Evolutionary conservation across 345 rosid species (phyloP).

Genomic region (Geranium brycei): DNA sequence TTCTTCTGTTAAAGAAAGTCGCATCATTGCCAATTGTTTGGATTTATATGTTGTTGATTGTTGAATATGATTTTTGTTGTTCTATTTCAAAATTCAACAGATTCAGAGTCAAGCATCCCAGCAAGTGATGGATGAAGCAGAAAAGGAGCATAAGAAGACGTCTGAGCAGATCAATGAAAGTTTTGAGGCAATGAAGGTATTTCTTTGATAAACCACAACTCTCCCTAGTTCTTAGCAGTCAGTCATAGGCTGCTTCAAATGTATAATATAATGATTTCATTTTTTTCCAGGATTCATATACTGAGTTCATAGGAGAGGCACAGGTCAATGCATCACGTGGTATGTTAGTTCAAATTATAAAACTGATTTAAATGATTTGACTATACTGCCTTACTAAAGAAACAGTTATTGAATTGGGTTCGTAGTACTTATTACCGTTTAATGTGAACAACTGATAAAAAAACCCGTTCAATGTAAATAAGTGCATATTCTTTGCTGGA

Average conservation of each 20-base stretch:
- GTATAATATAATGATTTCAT: neutral
- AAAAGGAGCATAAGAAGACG: constrained; percentile 36
- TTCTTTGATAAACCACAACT: neutral
- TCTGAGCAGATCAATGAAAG: constrained; percentile 25
- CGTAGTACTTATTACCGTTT: neutral
- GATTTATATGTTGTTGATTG: neutral
- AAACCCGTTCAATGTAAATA: neutral
- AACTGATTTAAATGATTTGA: neutral
- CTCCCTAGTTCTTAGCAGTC: neutral
- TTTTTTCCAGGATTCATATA: constrained; percentile 26
- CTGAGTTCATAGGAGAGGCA: constrained; percentile 31
- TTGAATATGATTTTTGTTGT: neutral
- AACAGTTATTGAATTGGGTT: neutral
- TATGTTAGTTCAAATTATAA: constrained; percentile 4
- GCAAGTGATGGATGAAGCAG: constrained; percentile 34
- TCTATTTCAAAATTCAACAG: constrained; percentile 15
- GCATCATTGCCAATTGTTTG: neutral
- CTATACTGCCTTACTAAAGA: neutral
- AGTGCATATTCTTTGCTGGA: neutral
- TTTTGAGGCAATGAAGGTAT: constrained; percentile 34
- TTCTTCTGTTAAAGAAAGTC: neutral
- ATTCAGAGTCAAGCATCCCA: constrained; percentile 35
- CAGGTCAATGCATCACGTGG: constrained; percentile 32
- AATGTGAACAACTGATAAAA: neutral
- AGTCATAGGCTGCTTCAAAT: neutral